Base-by-base conservation (phyloP, 2,329 filamentous ascomycete genomes). In the Fusarium armeniacum region DNA sequence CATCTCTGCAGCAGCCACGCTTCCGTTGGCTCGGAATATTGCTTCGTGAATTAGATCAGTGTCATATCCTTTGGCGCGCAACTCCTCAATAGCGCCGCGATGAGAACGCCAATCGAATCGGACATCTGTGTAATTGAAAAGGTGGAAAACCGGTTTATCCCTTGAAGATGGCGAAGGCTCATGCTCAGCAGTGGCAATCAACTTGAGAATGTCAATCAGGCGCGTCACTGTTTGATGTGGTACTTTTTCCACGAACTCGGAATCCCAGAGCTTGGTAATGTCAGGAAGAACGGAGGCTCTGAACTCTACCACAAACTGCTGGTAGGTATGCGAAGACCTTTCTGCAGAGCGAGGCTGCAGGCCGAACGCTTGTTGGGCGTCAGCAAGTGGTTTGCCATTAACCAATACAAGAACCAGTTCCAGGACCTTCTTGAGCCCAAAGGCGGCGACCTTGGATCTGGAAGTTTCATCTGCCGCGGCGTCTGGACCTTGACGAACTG, bases 261-360 rank as follows among this genome's bases (percentile, higher is more conserved):
- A 97, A 71, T 93, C 90, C 97, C 96, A 99, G 30, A 98, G 86
- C 47, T 90, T 86, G 59, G 87, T 87, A 41, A 96, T 86, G 46
- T 91, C 88, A 1, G 94, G 93, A 16, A 98, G 82, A 28, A 98
- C 88, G 28, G 90, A 88, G 80, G 92, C 89, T 43, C 96, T 91
- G 43, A 98, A 81, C 77, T 98, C 95, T 8, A 98, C 89, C 16
- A 98, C 83, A 58, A 98, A 91, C 73, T 98, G 95, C 2, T 88
- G 84, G 16, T 89, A 86, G 12, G 83, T 76, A 24, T 81, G 80
- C 4, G 78, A 78, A 4, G 80, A 80, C 43, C 84, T 79, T 18
- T 85, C 83, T 7, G 73, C 67, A 40, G 69, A 72, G n/a, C 79
- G 78, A n/a, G 79, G 75, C 46, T 79, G 76, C 22, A 87, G 77